Evolutionary conservation across 2,329 filamentous ascomycete species (phyloP).

Genomic region (Microcera coccophila): DNA sequence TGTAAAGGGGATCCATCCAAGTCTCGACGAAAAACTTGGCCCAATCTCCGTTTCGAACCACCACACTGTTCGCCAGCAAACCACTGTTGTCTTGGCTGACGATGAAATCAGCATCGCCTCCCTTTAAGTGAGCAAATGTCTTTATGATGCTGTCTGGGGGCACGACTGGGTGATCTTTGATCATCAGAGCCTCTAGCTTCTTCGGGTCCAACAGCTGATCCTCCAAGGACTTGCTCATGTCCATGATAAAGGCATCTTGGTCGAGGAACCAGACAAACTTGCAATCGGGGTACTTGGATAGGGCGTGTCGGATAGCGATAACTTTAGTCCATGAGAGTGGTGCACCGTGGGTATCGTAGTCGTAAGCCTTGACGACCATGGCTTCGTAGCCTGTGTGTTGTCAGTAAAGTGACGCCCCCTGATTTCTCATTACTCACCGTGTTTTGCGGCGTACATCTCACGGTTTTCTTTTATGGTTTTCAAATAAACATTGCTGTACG

Average conservation of each 20-base stretch:
- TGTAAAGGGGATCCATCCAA: slow-evolving; percentile 93
- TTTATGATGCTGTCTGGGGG: slow-evolving; percentile 96
- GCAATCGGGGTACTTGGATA: slow-evolving; percentile 72
- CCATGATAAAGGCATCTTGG: slow-evolving; percentile 83
- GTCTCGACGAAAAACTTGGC: slow-evolving; percentile 88
- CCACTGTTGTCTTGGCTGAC: slow-evolving; percentile 82
- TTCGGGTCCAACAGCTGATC: slow-evolving; percentile 64
- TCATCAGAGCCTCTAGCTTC: slow-evolving; percentile 73
- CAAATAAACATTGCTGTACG: slow-evolving; percentile 63
- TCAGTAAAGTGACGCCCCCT: slow-evolving; percentile 8
- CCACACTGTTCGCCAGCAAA: slow-evolving; percentile 70
- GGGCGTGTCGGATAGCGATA: slow-evolving; percentile 82
- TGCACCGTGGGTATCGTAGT: slow-evolving; percentile 66
- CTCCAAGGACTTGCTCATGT: slow-evolving; percentile 66
- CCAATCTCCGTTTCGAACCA: slow-evolving; percentile 83
- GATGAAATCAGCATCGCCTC: slow-evolving; percentile 74
- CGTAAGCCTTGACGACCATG: slow-evolving; percentile 72
- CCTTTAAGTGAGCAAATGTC: slow-evolving; percentile 79
- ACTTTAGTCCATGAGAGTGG: slow-evolving; percentile 70
- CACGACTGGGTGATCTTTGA: slow-evolving; percentile 79
- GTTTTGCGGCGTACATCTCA: slow-evolving; percentile 75
- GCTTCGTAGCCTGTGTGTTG: slow-evolving; percentile 71
- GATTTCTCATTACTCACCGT: slow-evolving; percentile 59
- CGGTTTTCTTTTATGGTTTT: slow-evolving; percentile 77
- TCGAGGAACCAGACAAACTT: slow-evolving; percentile 86